Base-by-base conservation (phyloP, 495 filamentous ascomycete species). In the Neurospora sp. region DNA sequence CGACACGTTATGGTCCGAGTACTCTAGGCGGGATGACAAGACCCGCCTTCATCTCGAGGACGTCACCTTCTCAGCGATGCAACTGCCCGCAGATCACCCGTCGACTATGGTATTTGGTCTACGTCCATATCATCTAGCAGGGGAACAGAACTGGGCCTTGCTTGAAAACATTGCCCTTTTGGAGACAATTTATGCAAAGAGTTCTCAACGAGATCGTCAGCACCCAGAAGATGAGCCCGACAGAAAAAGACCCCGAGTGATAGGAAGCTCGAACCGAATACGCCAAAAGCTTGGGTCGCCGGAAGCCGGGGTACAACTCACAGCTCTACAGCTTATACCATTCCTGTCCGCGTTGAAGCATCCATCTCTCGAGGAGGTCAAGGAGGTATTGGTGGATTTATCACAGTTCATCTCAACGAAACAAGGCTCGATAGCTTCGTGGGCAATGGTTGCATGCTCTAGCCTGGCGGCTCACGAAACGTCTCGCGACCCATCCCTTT, bases 1-100 rank as follows among this genome's bases (percentile, higher is more conserved):
- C 53, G 87, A 91, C 68, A 84, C 86, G 22, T 76, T 97, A 35
- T 88, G 89, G 79, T 85, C 83, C 8, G 94, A 97, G 74, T 96
- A 96, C 80, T 85, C 86, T 38, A 88, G 81, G 72, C 88, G 94
- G 74, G 82, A 89, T 37, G 90, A 91, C 68, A 90, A 89, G 70
- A 89, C 92, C 35, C 85, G 90, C n/a, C 81, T 96, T 18, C 91
- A 94, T 73, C 82, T 93, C 22, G 92, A 94, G 74, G 93, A 97
- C 73, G 77, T 92, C 22, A 80, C 86, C 14, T 92, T 94, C 79
- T 72, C 81, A 75, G 77, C 82, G 73, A 77, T 81, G 69, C 69
- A 71, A 70, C 75, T 82, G 71, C 80, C 76, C 42, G 71, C 73
- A 3, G 78, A 83, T 38, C 78, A 79, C 70, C 78, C 82, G 40